phyloP scores from a whole-genome alignment of 306 rosid genomes.

The Geum urbanum region DNA sequence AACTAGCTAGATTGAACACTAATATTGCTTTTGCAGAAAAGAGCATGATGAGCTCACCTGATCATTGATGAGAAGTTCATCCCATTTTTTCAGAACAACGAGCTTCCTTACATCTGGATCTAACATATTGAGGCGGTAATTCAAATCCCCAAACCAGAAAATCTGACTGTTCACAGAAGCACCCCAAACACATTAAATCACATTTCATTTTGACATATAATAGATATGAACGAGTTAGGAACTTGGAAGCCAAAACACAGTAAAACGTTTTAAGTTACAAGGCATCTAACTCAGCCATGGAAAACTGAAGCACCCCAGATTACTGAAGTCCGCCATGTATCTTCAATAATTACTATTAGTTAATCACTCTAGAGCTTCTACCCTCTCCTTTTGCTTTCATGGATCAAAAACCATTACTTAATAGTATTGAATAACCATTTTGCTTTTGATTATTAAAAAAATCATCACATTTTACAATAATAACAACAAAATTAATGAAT shows the following conservation, averaged over 20 bases:
- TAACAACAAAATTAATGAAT: too few species aligned
- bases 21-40: background rate
- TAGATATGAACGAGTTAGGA: conserved; percentile 9
- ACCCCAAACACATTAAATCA: conserved; percentile 21
- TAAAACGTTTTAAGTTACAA: background rate
- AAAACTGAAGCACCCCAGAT: background rate
- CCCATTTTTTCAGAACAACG: conserved; percentile 64
- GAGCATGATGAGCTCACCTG: conserved; percentile 52
- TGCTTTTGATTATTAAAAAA: too few species aligned
- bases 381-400: background rate
- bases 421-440: too few species aligned
- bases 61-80: conserved; percentile 65
- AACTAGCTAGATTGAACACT: background rate
- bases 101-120: conserved; percentile 57
- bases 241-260: background rate
- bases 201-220: conserved; percentile 13
- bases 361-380: too few species aligned
- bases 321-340: background rate
- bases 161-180: conserved; percentile 59
- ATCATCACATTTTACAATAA: too few species aligned
- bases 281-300: background rate
- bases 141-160: conserved; percentile 96
- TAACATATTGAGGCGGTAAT: conserved; percentile 76
- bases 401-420: background rate
- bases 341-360: too few species aligned